Conservation (phyloP, 306 rosid species). For the Astragalus membranaceus region DNA sequence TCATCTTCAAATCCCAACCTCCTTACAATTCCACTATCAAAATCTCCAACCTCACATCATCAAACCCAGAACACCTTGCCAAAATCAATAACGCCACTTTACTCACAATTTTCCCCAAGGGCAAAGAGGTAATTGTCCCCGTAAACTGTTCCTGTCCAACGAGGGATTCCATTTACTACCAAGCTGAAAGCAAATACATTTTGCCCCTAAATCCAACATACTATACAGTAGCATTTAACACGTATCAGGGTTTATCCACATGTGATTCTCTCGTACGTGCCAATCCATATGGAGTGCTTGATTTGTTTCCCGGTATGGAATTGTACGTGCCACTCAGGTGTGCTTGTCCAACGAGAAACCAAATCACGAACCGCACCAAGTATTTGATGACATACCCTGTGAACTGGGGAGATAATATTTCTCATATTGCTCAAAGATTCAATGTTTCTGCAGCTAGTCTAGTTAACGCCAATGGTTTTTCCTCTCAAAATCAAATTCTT, state of each 20-base stretch:
- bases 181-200: constrained; percentile 33
- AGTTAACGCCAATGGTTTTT: constrained; percentile 47
- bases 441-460: constrained; percentile 26
- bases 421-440: constrained; percentile 35
- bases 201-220: constrained; percentile 10
- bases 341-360: constrained; percentile 56
- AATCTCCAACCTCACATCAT: constrained; percentile 52
- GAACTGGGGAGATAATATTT: constrained; percentile 30
- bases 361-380: constrained; percentile 33
- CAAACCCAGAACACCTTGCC: constrained; percentile 39
- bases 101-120: constrained; percentile 20
- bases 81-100: constrained; percentile 28
- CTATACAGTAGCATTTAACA: constrained; percentile 21
- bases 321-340: constrained; percentile 64
- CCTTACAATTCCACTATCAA: constrained; percentile 32
- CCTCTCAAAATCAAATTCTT: constrained; percentile 10
- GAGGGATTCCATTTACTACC: constrained; percentile 27
- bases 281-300: constrained; percentile 28
- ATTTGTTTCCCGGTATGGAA: constrained; percentile 26
- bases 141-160: constrained; percentile 43
- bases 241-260: constrained; percentile 52
- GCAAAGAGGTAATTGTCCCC: constrained; percentile 57
- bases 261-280: constrained; percentile 45
- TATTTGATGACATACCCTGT: constrained; percentile 45
- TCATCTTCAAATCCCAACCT: constrained; percentile 50